Evolutionary conservation across 495 filamentous ascomycete species (phyloP), one percentile per base, ranked within the genome.

Genomic region (Tricharina praecox): DNA sequence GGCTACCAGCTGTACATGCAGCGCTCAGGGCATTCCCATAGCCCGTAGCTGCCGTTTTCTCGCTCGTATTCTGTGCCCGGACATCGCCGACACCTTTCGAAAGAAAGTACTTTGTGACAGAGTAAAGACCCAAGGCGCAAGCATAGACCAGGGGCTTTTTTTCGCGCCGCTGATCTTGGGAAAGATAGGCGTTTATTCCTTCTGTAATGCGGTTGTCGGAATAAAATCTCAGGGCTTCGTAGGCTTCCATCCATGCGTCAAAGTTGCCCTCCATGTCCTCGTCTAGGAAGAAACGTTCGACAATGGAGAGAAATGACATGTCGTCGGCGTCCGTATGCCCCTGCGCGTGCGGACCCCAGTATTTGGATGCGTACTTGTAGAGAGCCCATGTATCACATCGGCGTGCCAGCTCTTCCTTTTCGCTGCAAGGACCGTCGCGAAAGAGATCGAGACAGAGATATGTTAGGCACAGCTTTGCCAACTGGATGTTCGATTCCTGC

Each of bases 401-500:
- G 8, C 7, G 4, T 4, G 18, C 34, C 4, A 37, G 34, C 34
- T 37, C 34, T 9, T 37, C 7, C 5, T 15, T 15, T 9, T 7
- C 15, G 7, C 8, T 15, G 18, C 34, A 37, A 0, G 38, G 23
- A 1, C 30, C 44, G 16, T 4, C 34, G 23, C 42, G 16, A 41
- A 50, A 40, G 15, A 33, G 7, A 24, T 49, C 47, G 9, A 51
- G 39, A 25, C 18, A 48, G 1, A 57, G 37, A 38, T 54, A 57
- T 1, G 53, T 54, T 3, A 57, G 23, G 34, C 47, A 50, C 9
- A 35, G 28, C 4, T 43, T 47, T 3, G 48, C 47, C n/a, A 57
- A 43, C 10, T 24, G 5, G 16, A 23, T 21, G 18, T 43, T 43
- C 4, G 10, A 7, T 9, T 19, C 4, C 39, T 21, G 10, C 8